Evolutionary conservation across 2,329 filamentous ascomycete genomes (phyloP), one percentile per base, ranked within the genome.

Genomic region (Blastomyces parvus): DNA sequence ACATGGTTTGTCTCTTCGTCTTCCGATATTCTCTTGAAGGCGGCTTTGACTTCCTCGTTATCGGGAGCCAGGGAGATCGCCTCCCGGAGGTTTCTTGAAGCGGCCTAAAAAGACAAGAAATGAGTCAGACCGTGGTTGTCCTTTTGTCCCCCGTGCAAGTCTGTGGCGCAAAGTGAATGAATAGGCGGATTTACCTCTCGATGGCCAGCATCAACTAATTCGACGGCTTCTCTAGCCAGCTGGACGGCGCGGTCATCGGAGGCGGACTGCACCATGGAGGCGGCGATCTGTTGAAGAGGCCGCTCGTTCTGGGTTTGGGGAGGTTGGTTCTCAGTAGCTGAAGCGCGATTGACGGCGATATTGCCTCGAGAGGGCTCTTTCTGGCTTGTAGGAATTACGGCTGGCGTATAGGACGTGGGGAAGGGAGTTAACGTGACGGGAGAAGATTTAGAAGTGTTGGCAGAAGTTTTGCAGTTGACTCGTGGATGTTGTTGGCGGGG

Each of bases 1-100:
- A 75, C 76, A 66, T 81, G 79, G 30, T 72, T 70, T 64, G 70
- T 72, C 65, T 74, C 71, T 63, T 78, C 77, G 63, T 78, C 74
- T 57, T 76, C 72, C 57, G 74, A 74, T 61, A 81, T 75, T 65
- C 78, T 77, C 50, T 78, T 66, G 57, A 81, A 77, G 36, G 78
- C 78, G 38, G 74, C 72, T 68, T 77, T 78, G 62, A 81, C 78
- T 56, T 78, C 72, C 14, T 73, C 67, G 64, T 79, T 76, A 36
- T 80, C 74, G 44, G 78, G 76, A 30, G 77, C 78, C 40, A 81
- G 71, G 36, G 77, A 74, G 57, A 79, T 74, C n/a, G 79, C 79
- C 73, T 81, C 78, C 70, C 78, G 76, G 62, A 81, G 73, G 67
- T 79, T 80, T 66, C 78, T 71, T 52, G 78, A 78, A 46, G 78